phyloP scores from a whole-genome alignment of 2,329 filamentous ascomycete species.

The Aureobasidium sp. region DNA sequence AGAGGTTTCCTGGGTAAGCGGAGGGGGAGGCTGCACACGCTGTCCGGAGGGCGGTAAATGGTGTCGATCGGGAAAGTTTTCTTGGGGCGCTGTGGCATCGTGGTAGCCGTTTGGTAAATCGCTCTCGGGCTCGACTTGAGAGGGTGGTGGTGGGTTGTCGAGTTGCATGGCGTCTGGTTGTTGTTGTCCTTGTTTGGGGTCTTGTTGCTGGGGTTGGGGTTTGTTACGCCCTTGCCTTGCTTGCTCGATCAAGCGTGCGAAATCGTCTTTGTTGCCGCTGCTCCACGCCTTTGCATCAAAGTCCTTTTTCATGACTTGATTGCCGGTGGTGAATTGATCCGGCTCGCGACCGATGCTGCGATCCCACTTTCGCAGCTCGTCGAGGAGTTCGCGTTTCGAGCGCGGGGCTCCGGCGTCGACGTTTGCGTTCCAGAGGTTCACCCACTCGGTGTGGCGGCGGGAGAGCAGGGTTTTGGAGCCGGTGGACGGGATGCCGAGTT shows the following conservation, averaged over 20 bases:
- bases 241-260: slow-evolving; percentile 68
- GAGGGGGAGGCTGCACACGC: slow-evolving; percentile 16
- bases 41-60: slow-evolving; percentile 4
- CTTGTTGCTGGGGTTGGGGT: not conserved
- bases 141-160: not conserved
- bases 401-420: slow-evolving; percentile 74
- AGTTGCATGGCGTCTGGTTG: not conserved
- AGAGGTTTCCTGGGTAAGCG: slow-evolving; percentile 11
- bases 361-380: slow-evolving; percentile 81
- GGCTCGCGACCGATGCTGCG: slow-evolving; percentile 57
- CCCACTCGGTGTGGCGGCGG: slow-evolving; percentile 81
- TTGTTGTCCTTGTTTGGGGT: not conserved
- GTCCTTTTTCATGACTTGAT: slow-evolving; percentile 67
- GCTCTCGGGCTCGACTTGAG: slow-evolving; percentile 15
- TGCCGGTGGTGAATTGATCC: slow-evolving; percentile 31
- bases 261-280: slow-evolving; percentile 61
- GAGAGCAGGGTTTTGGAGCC: slow-evolving; percentile 65
- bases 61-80: not conserved
- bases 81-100: not conserved
- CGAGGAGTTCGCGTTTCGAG: slow-evolving; percentile 59
- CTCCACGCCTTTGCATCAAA: slow-evolving; percentile 77
- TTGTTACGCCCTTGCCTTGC: slow-evolving; percentile 49
- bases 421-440: slow-evolving; percentile 94
- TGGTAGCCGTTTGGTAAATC: slow-evolving; percentile 15
- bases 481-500: slow-evolving; percentile 65